Evolutionary conservation across 2,329 filamentous ascomycete species (phyloP).

Genomic region (Trichophyton equinum): DNA sequence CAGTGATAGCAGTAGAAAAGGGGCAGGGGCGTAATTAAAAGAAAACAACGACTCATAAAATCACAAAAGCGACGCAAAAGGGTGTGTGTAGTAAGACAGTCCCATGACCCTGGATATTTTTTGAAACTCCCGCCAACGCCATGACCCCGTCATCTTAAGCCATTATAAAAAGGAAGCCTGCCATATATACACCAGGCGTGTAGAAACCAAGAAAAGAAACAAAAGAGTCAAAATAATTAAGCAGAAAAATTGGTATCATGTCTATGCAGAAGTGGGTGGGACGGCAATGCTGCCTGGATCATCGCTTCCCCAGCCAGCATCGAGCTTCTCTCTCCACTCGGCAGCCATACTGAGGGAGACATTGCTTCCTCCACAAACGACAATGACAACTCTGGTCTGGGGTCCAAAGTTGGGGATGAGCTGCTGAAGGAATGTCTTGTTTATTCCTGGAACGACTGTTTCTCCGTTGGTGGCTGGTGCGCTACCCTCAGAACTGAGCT

Average conservation of each 20-base stretch:
- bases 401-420: constrained; percentile 51
- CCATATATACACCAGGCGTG: not conserved
- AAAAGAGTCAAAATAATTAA: too few relatives aligned
- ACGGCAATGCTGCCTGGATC: not conserved
- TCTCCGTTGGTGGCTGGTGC: constrained; percentile 3
- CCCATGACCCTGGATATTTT: not conserved
- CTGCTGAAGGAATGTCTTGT: constrained; percentile 37
- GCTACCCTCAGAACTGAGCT: not conserved
- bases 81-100: not conserved
- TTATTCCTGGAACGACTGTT: not conserved
- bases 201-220: not conserved
- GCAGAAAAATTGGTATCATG: not conserved
- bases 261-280: not conserved
- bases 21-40: not conserved
- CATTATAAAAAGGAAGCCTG: not conserved
- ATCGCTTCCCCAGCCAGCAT: constrained; percentile 25
- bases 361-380: constrained; percentile 70
- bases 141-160: not conserved
- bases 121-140: not conserved
- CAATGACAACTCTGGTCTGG: constrained; percentile 62
- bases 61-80: not conserved
- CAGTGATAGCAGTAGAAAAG: not conserved
- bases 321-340: constrained; percentile 41
- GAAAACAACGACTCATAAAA: not conserved
- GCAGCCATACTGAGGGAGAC: constrained; percentile 50